Evolutionary conservation across 148 eudicot species (phyloP).

Genomic region (Vaccinium corymbosum): DNA sequence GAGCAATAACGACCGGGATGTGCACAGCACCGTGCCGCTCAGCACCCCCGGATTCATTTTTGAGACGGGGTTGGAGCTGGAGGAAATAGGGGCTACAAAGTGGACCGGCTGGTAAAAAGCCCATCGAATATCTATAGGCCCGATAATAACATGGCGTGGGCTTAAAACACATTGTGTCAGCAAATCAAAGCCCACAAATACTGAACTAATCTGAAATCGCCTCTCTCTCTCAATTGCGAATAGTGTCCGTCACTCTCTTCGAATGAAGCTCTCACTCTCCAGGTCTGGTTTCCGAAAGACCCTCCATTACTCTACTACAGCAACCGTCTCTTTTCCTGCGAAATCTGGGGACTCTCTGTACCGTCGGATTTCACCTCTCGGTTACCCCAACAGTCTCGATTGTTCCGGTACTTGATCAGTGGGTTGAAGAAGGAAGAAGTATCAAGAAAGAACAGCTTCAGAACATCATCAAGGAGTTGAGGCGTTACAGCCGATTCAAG

Average conservation of each 20-base stretch:
- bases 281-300: background rate
- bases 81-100: too few species aligned
- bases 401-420: slow-evolving; percentile 34
- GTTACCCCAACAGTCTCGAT: slow-evolving; percentile 19
- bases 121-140: background rate
- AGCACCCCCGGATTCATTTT: too few species aligned
- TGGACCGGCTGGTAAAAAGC: too few species aligned
- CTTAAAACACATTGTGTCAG: background rate
- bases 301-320: background rate
- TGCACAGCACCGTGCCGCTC: too few species aligned
- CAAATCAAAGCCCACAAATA: background rate
- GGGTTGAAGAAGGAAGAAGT: slow-evolving; percentile 28
- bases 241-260: background rate
- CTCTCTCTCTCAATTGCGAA: background rate
- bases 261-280: background rate
- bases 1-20: too few species aligned
- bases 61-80: too few species aligned
- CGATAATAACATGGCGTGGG: background rate
- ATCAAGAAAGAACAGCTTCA: slow-evolving; percentile 17
- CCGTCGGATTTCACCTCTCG: slow-evolving; percentile 28
- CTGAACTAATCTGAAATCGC: background rate
- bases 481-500: slow-evolving; percentile 24
- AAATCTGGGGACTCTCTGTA: slow-evolving; percentile 23
- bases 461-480: slow-evolving; percentile 24
- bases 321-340: background rate